Evolutionary conservation across 805 yeast genomes (phyloP).

Genomic region (Kazachstania taianensis): DNA sequence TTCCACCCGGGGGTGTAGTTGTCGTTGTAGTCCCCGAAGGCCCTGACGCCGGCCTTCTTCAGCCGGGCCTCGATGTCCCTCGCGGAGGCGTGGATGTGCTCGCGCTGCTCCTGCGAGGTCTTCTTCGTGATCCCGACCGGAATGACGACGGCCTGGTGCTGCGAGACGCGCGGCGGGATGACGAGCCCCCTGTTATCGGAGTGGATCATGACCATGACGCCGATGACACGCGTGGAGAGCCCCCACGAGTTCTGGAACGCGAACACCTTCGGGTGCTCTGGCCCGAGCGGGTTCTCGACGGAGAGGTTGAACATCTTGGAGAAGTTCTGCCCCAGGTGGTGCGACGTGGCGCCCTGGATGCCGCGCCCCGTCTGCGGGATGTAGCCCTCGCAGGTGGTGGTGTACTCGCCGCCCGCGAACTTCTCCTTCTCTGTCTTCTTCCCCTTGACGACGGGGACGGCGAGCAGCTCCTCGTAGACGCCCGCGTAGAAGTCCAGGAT

Average conservation of each 20-base stretch:
- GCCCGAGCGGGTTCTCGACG: constrained; percentile 91
- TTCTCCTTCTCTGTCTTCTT: constrained; percentile 93
- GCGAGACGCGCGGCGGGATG: constrained; percentile 94
- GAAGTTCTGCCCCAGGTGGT: constrained; percentile 95
- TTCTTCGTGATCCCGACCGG: constrained; percentile 93
- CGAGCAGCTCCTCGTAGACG: constrained; percentile 82
- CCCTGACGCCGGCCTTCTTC: constrained; percentile 56
- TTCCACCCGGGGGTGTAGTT: constrained; percentile 98
- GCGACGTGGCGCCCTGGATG: constrained; percentile 98
- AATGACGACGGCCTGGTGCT: constrained; percentile 79
- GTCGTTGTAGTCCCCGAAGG: constrained; percentile 78
- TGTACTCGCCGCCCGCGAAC: constrained; percentile 95
- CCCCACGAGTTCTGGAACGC: constrained; percentile 99
- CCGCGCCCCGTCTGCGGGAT: constrained; percentile 99
- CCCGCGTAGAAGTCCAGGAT: constrained; percentile 80
- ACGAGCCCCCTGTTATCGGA: constrained; percentile 98
- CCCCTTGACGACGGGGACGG: constrained; percentile 96
- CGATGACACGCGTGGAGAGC: constrained; percentile 93
- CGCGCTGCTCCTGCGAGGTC: constrained; percentile 67
- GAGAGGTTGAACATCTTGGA: constrained; percentile 95
- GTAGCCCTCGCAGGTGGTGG: constrained; percentile 94
- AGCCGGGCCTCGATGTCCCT: constrained; percentile 56
- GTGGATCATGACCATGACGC: constrained; percentile 99
- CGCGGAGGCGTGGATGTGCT: constrained; percentile 60
- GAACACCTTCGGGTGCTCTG: constrained; percentile 73